Base-by-base conservation (phyloP, 1,139 yeast species). In the Zhuliangozyma parablackwelliae region DNA sequence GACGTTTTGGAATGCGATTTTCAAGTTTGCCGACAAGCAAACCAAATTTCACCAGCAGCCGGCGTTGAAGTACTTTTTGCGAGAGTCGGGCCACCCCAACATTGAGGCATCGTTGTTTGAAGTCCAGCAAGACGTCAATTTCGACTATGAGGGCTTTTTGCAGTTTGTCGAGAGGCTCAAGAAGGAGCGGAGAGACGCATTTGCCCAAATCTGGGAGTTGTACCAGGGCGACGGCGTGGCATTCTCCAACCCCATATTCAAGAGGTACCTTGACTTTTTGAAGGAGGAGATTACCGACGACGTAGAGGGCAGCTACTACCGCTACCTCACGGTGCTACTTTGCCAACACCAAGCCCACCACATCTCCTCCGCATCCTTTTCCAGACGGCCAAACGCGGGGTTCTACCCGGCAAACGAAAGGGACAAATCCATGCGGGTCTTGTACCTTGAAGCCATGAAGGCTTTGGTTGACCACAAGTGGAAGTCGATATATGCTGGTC, bases 111-210 rank as follows among this genome's bases (percentile, higher is more conserved):
- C 53, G 5, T 50, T 65, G 11, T 49, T 48, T 12, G 66, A 61
- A 30, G 65, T 62, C 0, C 57, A 63, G 41, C 53, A 56, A 30
- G 56, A 64, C 44, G 64, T 56, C 9, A 57, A 65, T 33, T 69
- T 69, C 39, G 72, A 69, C 42, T 67, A 65, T 45, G 69, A 66
- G 40, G 63, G 65, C 3, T 69, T 53, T 46, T 49, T 67, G 39
- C 54, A 41, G 30, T 66, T 56, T 38, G 39, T 57, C 7, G 46
- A 53, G 3, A 58, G 54, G 8, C 48, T 69, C 27, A 49, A 51
- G 33, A 33, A 40, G 8, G 61, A 57, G 36, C 52, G 75, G 41
- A 35, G 42, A 10, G 48, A 51, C 2, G 52, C 62, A 4, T 53
- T 68, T 41, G 42, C 48, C 11, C 62, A 64, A 37, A 47, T 68